These are phyloP conservation scores for Liquidambar formosana DNA, from an alignment of 164 flowering plant species.

Conservation along the genomic window DNA sequence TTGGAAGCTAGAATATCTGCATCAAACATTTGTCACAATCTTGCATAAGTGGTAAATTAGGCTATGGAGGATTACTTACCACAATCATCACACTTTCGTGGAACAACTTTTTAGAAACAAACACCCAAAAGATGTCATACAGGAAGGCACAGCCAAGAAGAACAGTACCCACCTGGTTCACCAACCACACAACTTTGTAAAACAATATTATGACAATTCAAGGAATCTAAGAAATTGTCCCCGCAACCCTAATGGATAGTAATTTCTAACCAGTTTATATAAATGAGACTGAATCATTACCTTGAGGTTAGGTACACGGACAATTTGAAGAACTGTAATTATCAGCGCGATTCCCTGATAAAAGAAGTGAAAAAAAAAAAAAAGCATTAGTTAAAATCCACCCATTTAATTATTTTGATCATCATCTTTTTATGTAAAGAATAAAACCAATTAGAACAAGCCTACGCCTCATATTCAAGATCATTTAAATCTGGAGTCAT, in stretches of 20 bases:
- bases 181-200: not conserved
- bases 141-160: constrained; percentile 52
- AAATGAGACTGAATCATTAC: constrained; percentile 20
- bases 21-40: not conserved
- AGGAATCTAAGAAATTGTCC: not conserved
- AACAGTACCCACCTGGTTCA: constrained; percentile 54
- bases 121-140: constrained; percentile 60
- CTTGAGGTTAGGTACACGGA: constrained; percentile 53
- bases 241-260: not conserved
- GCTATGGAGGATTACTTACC: constrained; percentile 24
- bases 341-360: constrained; percentile 53
- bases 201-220: not conserved
- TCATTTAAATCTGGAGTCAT: not conserved
- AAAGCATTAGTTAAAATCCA: not conserved
- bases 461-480: not conserved
- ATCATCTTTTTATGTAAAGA: not conserved
- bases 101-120: constrained; percentile 40
- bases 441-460: not conserved
- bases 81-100: constrained; percentile 60
- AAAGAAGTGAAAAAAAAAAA: not conserved
- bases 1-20: not conserved
- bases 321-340: constrained; percentile 52
- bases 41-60: not conserved
- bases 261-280: not conserved
- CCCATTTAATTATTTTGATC: not conserved